Evolutionary conservation across 495 filamentous ascomycete species (phyloP), one percentile per base, ranked within the genome.

Genomic region (Xylaria flabelliformis): DNA sequence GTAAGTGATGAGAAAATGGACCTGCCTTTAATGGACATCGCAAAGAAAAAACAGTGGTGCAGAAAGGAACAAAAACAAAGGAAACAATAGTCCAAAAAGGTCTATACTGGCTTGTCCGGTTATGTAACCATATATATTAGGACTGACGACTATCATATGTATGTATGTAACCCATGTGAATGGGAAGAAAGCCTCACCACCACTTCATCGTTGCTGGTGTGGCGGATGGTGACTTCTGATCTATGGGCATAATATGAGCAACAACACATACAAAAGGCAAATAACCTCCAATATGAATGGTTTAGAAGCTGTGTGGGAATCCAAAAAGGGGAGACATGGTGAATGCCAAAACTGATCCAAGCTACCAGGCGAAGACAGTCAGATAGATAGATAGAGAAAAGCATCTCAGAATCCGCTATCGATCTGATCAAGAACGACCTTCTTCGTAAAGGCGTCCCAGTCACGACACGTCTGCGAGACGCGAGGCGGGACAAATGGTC

Each of bases 331-430:
- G 29, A 53, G 3, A 26, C 7, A 6, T 8, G 36, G 36, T 39
- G 26, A 29, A 29, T 50, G 42, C 42, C 42, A 17, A 4, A 17
- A 15, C 42, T 19, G 21, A 24, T 21, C 21, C 50, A 53, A 24
- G 3, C 7, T 15, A 24, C n/a, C 50, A 8, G 21, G 26, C 53
- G 26, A 56, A 4, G 53, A 29, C 10, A 0, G 7, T 17, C 4
- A 29, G 26, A 4, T 2, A 53, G 1, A 1, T 4, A 55, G 26
- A 29, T 10, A 56, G 13, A 53, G 21, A 26, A 53, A 17, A 10
- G n/a, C n/a, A n/a, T n/a, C n/a, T 81, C 77, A 85, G 46, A 87
- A 76, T 42, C 86, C 86, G 62, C 85, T 87, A 70, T 90, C 88
- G 70, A 90, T 89, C 81, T 90, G 86, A 56, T 88, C 80, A 2